Percentiles rank a stretch among this genome's conserved stretches.
These are phyloP conservation scores for Lantana camara DNA, from an alignment of 257 asterid species.

Conservation along the genomic window DNA sequence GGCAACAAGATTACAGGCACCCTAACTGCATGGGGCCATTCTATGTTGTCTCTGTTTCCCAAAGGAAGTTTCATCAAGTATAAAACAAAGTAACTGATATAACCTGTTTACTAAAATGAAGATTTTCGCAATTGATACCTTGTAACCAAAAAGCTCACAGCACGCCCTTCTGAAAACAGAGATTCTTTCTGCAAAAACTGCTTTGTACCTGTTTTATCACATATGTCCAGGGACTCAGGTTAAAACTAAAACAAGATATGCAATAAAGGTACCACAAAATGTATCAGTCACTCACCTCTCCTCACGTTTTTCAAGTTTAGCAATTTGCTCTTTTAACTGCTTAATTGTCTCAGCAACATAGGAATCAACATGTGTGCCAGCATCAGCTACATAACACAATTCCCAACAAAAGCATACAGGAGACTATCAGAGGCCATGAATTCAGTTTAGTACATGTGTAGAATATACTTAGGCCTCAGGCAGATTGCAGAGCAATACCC, in stretches of 20 bases:
- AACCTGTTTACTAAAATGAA: conserved; percentile 20
- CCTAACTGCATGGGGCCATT: conserved; percentile 9
- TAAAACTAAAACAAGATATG: conserved; percentile 29
- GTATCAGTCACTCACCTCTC: conserved; percentile 68
- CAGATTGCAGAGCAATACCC: conserved; percentile 14
- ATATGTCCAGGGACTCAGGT: conserved; percentile 34
- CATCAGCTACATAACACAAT: conserved; percentile 61
- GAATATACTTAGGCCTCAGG: conserved; percentile 10
- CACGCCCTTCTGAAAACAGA: conserved; percentile 98
- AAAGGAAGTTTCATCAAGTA: conserved; percentile 1
- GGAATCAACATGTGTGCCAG: conserved; percentile 87
- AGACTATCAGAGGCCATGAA: conserved; percentile 6
- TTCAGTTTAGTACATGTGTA: not conserved
- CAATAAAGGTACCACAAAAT: conserved; percentile 18
- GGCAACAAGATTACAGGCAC: conserved; percentile 15
- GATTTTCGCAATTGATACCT: conserved; percentile 54
- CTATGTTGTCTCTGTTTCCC: conserved; percentile 13
- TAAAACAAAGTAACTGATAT: not conserved
- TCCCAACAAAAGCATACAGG: conserved; percentile 26
- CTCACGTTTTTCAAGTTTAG: conserved; percentile 95
- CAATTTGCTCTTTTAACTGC: conserved; percentile 95
- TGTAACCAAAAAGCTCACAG: conserved; percentile 97
- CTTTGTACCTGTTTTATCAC: conserved; percentile 71
- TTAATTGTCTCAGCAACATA: conserved; percentile 80
- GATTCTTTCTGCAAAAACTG: conserved; percentile 94